A percentile compares a stretch with the other conserved stretches of the same genome.
Evolutionary conservation across 2,329 filamentous ascomycete species (phyloP).

Genomic region (Phaeosphaeriaceae sp.): DNA sequence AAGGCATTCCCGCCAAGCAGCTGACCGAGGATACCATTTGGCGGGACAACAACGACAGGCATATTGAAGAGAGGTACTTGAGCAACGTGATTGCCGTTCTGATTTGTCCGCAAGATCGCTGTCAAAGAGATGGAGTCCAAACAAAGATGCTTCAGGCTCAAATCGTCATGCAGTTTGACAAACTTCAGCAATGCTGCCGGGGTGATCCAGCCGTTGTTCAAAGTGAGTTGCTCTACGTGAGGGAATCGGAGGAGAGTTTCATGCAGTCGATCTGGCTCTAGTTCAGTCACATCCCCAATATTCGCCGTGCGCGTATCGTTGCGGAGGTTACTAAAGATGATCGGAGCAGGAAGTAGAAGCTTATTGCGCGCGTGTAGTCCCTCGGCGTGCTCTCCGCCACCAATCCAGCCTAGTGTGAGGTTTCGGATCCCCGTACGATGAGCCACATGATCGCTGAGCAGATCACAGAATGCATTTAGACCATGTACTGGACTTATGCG

Average conservation of each 20-base stretch:
- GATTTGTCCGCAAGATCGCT: slow-evolving; percentile 25
- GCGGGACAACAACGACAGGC: neutral
- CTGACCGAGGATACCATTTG: neutral
- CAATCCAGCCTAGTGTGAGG: slow-evolving; percentile 71
- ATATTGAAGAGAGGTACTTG: slow-evolving; percentile 6
- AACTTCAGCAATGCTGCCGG: slow-evolving; percentile 64
- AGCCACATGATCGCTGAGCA: slow-evolving; percentile 62
- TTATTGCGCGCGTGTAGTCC: slow-evolving; percentile 68
- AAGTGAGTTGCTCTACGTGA: slow-evolving; percentile 63
- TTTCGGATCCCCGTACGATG: slow-evolving; percentile 59
- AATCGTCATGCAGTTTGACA: slow-evolving; percentile 56
- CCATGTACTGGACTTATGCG: slow-evolving; percentile 60
- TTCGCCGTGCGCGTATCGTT: slow-evolving; percentile 7
- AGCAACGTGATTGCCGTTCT: slow-evolving; percentile 9
- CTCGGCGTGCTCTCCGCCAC: slow-evolving; percentile 70
- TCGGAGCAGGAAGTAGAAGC: slow-evolving; percentile 68
- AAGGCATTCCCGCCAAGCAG: neutral
- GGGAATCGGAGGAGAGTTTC: slow-evolving; percentile 60
- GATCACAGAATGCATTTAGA: slow-evolving; percentile 58
- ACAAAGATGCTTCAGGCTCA: slow-evolving; percentile 60
- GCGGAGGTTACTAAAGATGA: slow-evolving; percentile 42
- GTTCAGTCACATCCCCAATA: slow-evolving; percentile 11
- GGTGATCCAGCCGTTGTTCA: slow-evolving; percentile 74
- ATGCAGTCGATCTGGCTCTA: slow-evolving; percentile 17
- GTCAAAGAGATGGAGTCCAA: slow-evolving; percentile 72